Evolutionary conservation across 805 yeast genomes (phyloP), one percentile per base, ranked within the genome.

Genomic region (Ogataea pilisensis): DNA sequence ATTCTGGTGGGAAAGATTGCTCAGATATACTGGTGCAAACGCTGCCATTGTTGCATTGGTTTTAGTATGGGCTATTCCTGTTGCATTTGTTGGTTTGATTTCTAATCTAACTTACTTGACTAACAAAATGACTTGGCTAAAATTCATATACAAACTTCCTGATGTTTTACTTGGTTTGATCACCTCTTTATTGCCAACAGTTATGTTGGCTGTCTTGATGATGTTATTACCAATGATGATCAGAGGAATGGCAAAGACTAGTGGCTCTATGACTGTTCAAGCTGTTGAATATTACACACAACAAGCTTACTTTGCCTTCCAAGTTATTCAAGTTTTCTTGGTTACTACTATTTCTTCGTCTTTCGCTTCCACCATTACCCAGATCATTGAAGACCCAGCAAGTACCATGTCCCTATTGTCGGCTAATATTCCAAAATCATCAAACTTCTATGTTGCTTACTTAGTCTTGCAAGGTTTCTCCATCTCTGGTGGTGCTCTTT

Each of bases 1-100:
- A 62, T 78, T 78, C 52, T 85, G 93, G 90, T 82, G 87, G 84
- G 95, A 85, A 61, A 65, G 80, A 53, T 58, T 82, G 16, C 65
- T 68, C 11, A 72, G 91, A 65, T 59, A 65, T 26, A 59, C 71
- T 21, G 69, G 70, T 39, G 78, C 90, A 0, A 41, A 65, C 27
- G 68, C 76, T 13, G 78, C 77, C 2, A 74, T 83, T 40, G 52
- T 64, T 18, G 85, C 80, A 1, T 53, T 82, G 33, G 69, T 82
- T 38, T 55, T 79, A 24, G 65, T 80, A 50, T 85, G 95, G 95
- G 73, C 90, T 42, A 63, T 83, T 48, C 91, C 91, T 12, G 88
- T 82, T 31, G 82, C 90, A 3, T 79, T 84, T 58, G 88, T 84
- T 35, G 90, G 90, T 73, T 57, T 80, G 55, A 69, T 84, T 43